A percentile compares a stretch with the other conserved stretches of the same genome.
Conservation (phyloP, 768 basidiomycete species). For the Dioszegia aurantiaca region DNA sequence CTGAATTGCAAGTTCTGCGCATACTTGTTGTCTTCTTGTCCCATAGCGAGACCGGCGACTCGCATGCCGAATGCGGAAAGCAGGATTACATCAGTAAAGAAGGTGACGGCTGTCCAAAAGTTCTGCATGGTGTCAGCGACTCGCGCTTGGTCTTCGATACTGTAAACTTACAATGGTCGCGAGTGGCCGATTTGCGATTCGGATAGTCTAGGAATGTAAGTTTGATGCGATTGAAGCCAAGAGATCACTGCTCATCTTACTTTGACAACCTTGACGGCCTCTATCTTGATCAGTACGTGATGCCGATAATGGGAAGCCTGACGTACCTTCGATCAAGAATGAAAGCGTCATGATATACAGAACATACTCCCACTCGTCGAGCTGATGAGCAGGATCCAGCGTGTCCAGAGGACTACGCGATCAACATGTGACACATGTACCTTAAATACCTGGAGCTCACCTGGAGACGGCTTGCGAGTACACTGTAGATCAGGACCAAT, state of each 20-base stretch:
- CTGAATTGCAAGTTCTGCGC: conserved; percentile 55
- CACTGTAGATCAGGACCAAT: conserved; percentile 24
- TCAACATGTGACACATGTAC: conserved; percentile 58
- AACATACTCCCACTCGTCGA: conserved; percentile 76
- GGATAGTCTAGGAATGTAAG: conserved; percentile 65
- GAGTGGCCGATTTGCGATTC: conserved; percentile 61
- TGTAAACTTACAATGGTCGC: conserved; percentile 60
- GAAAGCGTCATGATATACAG: conserved; percentile 76
- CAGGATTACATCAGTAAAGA: conserved; percentile 71
- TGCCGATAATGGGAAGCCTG: neutral
- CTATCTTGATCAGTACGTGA: conserved; percentile 14
- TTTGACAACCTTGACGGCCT: conserved; percentile 57
- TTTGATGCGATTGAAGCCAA: too few species aligned
- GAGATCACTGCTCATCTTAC: too few species aligned
- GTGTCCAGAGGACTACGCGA: conserved; percentile 78
- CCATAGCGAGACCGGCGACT: conserved; percentile 58
- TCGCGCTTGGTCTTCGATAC: too few species aligned
- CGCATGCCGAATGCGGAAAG: conserved; percentile 72
- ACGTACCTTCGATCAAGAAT: conserved; percentile 73
- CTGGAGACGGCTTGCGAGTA: conserved; percentile 47
- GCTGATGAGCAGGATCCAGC: conserved; percentile 59
- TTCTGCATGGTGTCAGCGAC: conserved; percentile 18
- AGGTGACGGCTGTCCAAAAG: conserved; percentile 56
- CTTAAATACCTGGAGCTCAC: conserved; percentile 9
- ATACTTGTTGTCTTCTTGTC: conserved; percentile 48